A percentile compares a stretch with the other conserved stretches of the same genome.
Evolutionary conservation across 768 basidiomycete species (phyloP).

Genomic region (Lepiota venenata): DNA sequence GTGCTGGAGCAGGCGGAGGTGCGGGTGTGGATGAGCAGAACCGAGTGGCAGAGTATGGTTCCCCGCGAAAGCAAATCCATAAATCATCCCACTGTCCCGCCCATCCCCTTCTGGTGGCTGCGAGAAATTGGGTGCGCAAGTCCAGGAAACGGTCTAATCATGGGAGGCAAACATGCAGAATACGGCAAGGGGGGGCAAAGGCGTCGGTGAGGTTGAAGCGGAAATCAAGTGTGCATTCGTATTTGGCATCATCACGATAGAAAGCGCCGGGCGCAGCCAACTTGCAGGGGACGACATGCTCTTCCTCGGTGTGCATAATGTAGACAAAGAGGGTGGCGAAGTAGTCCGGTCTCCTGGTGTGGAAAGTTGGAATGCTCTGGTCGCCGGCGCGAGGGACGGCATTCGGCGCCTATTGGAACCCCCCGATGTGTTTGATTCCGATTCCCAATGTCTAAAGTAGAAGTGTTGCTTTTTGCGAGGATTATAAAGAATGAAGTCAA

Average conservation of each 20-base stretch:
- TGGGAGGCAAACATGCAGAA: not conserved
- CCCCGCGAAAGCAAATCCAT: not conserved
- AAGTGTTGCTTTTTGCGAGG: too few species aligned
- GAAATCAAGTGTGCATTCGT: too few species aligned
- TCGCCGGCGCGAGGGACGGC: too few species aligned
- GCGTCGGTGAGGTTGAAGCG: too few species aligned
- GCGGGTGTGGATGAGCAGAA: not conserved
- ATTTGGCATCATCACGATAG: not conserved
- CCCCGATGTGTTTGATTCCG: too few species aligned
- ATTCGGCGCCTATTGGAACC: too few species aligned
- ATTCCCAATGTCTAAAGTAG: too few species aligned
- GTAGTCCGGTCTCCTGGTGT: too few species aligned
- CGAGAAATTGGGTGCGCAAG: not conserved
- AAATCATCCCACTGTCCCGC: not conserved
- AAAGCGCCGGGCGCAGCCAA: not conserved
- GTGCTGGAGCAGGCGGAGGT: not conserved
- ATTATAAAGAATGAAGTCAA: too few species aligned
- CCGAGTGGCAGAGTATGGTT: not conserved
- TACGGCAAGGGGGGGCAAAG: not conserved
- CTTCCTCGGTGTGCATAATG: too few species aligned
- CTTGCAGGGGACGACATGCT: not conserved
- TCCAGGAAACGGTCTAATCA: not conserved
- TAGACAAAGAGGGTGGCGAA: too few species aligned
- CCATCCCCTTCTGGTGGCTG: not conserved
- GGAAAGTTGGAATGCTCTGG: too few species aligned